These are phyloP conservation scores for Recurvomyces mirabilis DNA, from an alignment of 495 filamentous ascomycete genomes.

Conservation along the genomic window DNA sequence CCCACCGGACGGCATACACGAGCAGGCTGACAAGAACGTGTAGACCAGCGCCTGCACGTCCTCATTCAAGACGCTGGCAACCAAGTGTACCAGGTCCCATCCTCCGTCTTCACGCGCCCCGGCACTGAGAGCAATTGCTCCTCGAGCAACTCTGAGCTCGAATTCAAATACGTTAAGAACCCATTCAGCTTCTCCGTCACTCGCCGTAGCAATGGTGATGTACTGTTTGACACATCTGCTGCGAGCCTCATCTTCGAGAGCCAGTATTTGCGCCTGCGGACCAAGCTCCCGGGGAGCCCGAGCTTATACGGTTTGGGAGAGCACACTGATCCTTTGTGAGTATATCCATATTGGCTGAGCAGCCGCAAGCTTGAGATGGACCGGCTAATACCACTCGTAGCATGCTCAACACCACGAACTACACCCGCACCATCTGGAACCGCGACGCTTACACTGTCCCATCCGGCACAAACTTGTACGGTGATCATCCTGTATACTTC, in stretches of 20 bases:
- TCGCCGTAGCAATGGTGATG: conserved; percentile 49
- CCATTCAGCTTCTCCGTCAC: conserved; percentile 72
- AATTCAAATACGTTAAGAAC: conserved; percentile 52
- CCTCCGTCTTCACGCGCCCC: conserved; percentile 57
- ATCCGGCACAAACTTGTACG: conserved; percentile 66
- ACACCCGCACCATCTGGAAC: conserved; percentile 71
- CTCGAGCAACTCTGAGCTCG: conserved; percentile 38
- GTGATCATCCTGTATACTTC: conserved; percentile 74
- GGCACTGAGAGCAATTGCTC: conserved; percentile 2
- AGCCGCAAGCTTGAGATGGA: no score
- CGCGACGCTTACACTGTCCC: conserved; percentile 61
- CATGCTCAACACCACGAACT: conserved; percentile 58
- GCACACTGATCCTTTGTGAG: conserved; percentile 68
- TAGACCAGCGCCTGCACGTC: no score
- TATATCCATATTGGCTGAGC: no score
- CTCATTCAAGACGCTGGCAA: conserved; percentile 69
- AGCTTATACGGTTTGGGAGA: conserved; percentile 75
- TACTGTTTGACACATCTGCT: conserved; percentile 66
- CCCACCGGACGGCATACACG: no score
- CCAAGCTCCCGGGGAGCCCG: conserved; percentile 52
- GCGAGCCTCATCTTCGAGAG: conserved; percentile 63
- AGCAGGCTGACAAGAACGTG: no score
- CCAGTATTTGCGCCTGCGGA: conserved; percentile 64
- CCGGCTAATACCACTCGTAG: no score
- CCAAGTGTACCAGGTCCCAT: conserved; percentile 68